phyloP scores from a whole-genome alignment of 2,329 filamentous ascomycete genomes.

The Calonectria honghensis region DNA sequence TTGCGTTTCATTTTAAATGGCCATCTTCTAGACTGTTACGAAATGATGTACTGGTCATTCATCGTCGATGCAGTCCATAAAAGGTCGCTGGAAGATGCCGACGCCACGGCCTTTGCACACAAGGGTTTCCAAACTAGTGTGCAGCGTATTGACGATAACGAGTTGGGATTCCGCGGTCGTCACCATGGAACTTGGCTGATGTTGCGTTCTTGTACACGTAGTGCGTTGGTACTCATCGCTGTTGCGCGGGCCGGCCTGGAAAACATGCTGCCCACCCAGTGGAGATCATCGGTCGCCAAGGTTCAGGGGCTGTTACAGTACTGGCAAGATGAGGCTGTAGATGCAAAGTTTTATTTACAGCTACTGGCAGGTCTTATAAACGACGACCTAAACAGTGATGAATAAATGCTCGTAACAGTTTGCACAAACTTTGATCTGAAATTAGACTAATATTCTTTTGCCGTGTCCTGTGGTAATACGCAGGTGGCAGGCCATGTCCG shows the following conservation, averaged over 20 bases:
- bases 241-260: slow-evolving; percentile 3
- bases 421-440: too few species aligned
- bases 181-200: slow-evolving; percentile 33
- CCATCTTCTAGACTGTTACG: slow-evolving; percentile 29
- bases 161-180: slow-evolving; percentile 7
- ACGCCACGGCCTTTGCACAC: background rate
- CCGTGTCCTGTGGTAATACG: too few species aligned
- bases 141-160: slow-evolving; percentile 10
- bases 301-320: background rate
- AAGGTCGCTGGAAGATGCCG: background rate
- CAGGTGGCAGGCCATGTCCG: too few species aligned
- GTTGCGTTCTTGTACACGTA: slow-evolving; percentile 25
- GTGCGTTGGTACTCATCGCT: slow-evolving; percentile 21
- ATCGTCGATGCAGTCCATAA: slow-evolving; percentile 11
- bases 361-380: too few species aligned
- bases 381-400: too few species aligned
- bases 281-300: background rate
- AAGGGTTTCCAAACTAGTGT: slow-evolving; percentile 18
- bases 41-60: slow-evolving; percentile 34
- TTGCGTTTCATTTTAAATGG: slow-evolving; percentile 30
- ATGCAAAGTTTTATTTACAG: background rate
- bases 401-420: too few species aligned
- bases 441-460: too few species aligned
- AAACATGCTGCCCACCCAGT: background rate
- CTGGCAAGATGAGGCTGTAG: background rate